These are phyloP conservation scores for Martensiomyces pterosporus DNA, from an alignment of 192 early-diverging fungal genomes.

Conservation along the genomic window DNA sequence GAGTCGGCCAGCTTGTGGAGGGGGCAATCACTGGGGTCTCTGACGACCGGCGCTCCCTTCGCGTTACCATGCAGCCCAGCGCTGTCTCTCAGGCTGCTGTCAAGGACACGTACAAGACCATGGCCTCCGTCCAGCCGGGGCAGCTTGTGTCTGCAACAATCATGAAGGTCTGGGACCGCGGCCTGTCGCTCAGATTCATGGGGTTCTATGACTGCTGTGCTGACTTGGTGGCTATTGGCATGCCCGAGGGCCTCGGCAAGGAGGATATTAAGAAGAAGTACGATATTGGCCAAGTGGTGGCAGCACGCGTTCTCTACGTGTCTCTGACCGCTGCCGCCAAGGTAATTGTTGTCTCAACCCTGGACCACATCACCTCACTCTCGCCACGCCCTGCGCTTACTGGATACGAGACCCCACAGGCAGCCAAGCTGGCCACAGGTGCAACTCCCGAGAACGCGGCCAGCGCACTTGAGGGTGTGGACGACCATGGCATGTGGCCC, in stretches of 20 bases:
- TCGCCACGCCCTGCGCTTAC: conserved; percentile 33
- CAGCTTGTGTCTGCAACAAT: conserved; percentile 65
- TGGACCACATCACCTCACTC: conserved; percentile 57
- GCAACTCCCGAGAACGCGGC: conserved; percentile 1
- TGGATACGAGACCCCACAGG: conserved; percentile 33
- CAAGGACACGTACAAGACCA: conserved; percentile 55
- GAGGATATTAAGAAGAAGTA: conserved; percentile 54
- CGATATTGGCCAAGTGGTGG: conserved; percentile 59
- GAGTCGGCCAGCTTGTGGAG: conserved; percentile 72
- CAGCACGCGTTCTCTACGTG: conserved; percentile 71
- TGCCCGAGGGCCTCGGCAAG: conserved; percentile 53
- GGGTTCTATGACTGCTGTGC: conserved; percentile 75
- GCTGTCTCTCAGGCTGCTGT: conserved; percentile 52
- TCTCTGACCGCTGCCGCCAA: conserved; percentile 63
- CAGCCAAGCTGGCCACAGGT: conserved; percentile 20
- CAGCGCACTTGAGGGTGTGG: conserved; percentile 4
- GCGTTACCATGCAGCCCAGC: conserved; percentile 62
- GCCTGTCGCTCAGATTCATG: conserved; percentile 70
- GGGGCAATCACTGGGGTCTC: conserved; percentile 61
- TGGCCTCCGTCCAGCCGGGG: conserved; percentile 81
- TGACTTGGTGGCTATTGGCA: conserved; percentile 48
- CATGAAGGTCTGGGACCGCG: conserved; percentile 58
- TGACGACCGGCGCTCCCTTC: conserved; percentile 59
- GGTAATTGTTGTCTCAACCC: conserved; percentile 55
- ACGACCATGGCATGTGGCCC: conserved; percentile 47